Conservation (phyloP, 805 yeast species). For the Cyberlindnera nakhonratchasimensis region DNA sequence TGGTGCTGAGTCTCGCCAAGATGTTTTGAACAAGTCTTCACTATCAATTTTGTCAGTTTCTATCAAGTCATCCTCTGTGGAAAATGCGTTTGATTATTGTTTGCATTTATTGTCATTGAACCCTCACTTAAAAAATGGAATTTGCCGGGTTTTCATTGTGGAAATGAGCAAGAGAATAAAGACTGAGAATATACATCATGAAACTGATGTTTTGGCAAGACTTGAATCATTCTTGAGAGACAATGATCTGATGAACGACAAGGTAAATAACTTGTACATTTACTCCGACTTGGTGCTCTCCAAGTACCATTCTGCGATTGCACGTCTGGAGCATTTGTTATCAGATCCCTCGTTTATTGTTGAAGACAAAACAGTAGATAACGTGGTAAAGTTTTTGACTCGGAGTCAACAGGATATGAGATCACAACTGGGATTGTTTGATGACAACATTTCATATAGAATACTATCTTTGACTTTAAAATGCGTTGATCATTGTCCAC, state of each 20-base stretch:
- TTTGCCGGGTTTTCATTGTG: constrained; percentile 8
- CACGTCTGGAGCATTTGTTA: constrained; percentile 9
- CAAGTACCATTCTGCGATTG: constrained; percentile 11
- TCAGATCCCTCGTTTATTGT: constrained; percentile 1
- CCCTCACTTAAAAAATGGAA: constrained; percentile 2
- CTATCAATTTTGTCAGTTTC: constrained; percentile 14
- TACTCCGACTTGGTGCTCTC: constrained; percentile 14
- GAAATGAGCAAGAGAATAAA: constrained; percentile 5
- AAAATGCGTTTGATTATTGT: constrained; percentile 15
- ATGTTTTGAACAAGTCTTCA: constrained; percentile 9
- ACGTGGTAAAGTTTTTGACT: constrained; percentile 8
- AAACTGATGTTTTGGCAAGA: constrained; percentile 10
- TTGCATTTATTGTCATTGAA: constrained; percentile 9
- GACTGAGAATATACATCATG: not conserved
- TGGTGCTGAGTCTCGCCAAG: constrained; percentile 6
- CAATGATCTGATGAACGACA: constrained; percentile 7
- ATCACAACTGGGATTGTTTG: constrained; percentile 1
- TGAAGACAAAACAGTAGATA: constrained; percentile 13
- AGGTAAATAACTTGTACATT: constrained; percentile 15
- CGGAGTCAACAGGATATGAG: not conserved
- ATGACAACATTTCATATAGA: constrained; percentile 6
- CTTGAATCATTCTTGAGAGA: constrained; percentile 14
- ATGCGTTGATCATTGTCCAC: constrained; percentile 7
- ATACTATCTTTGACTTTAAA: constrained; percentile 4
- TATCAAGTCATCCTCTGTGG: constrained; percentile 2